phyloP scores from a whole-genome alignment of 768 basidiomycete species.

The Lactarius pseudohatsudake region DNA sequence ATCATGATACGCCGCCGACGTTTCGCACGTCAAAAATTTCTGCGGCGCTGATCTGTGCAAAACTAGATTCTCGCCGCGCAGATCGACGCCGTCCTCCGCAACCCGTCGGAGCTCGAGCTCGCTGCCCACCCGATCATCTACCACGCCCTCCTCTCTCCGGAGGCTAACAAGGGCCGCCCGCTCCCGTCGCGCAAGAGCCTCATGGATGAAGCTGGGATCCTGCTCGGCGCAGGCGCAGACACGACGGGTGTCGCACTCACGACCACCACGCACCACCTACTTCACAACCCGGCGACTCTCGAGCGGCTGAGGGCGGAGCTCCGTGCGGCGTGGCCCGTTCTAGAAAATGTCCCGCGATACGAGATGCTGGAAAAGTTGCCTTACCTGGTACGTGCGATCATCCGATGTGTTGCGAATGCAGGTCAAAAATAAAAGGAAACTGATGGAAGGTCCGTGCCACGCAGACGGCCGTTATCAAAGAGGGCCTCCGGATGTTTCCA shows the following conservation, averaged over 20 bases:
- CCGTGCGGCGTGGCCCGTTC: conserved; percentile 43
- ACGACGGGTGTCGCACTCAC: conserved; percentile 44
- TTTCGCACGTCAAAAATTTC: background rate
- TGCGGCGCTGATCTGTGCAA: conserved; percentile 11
- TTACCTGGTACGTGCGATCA: conserved; percentile 41
- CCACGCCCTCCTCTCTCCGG: conserved; percentile 35
- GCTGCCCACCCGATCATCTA: conserved; percentile 41
- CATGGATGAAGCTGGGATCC: conserved; percentile 31
- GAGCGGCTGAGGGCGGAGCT: conserved; percentile 37
- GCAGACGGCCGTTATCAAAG: conserved; percentile 51
- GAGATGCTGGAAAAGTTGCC: conserved; percentile 47
- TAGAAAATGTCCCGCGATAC: conserved; percentile 34
- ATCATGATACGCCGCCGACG: conserved; percentile 10
- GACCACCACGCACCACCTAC: conserved; percentile 40
- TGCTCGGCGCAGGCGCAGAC: conserved; percentile 46
- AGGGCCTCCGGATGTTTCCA: conserved; percentile 44
- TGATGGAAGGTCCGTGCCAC: background rate
- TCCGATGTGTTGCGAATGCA: background rate
- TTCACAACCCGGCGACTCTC: conserved; percentile 36
- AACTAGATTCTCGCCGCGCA: conserved; percentile 26
- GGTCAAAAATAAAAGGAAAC: too few species aligned
- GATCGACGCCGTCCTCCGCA: conserved; percentile 29
- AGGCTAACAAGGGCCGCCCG: conserved; percentile 34
- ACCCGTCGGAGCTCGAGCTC: conserved; percentile 33
- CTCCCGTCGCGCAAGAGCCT: conserved; percentile 32